Evolutionary conservation across 495 filamentous ascomycete genomes (phyloP).

Genomic region (Penicillium samsonianum): DNA sequence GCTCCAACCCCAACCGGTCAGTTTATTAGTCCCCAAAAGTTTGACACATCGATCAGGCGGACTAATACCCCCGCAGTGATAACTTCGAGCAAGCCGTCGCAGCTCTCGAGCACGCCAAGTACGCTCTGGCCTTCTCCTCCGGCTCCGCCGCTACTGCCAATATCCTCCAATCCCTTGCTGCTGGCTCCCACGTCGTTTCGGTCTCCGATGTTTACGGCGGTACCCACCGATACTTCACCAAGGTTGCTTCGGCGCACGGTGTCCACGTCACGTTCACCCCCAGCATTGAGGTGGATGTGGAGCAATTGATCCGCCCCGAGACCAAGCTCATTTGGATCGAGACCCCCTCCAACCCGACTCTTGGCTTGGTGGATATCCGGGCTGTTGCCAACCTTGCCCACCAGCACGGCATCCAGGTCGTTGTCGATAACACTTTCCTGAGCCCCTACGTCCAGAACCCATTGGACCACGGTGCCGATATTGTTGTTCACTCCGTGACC

Average conservation of each 20-base stretch:
- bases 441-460: conserved; percentile 96
- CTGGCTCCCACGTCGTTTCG: conserved; percentile 91
- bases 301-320: conserved; percentile 77
- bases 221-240: conserved; percentile 98
- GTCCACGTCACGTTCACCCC: conserved; percentile 94
- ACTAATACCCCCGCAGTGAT: conserved; percentile 46
- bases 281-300: conserved; percentile 82
- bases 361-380: conserved; percentile 87
- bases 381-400: conserved; percentile 81
- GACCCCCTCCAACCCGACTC: conserved; percentile 88
- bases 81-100: conserved; percentile 93
- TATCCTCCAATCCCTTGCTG: conserved; percentile 88
- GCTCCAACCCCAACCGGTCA: conserved; percentile 86
- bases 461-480: conserved; percentile 90
- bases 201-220: conserved; percentile 98
- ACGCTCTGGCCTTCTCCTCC: conserved; percentile 92
- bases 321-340: conserved; percentile 99
- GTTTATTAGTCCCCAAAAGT: conserved; percentile 6
- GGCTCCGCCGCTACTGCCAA: conserved; percentile 92
- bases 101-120: conserved; percentile 86
- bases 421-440: conserved; percentile 98
- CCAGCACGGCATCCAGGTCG: conserved; percentile 84
- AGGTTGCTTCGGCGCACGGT: conserved; percentile 92
- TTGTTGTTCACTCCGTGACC: conserved; percentile 98
- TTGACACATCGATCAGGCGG: background rate